Conservation (phyloP, 768 basidiomycete species). For the Tricholoma saponaceum region DNA sequence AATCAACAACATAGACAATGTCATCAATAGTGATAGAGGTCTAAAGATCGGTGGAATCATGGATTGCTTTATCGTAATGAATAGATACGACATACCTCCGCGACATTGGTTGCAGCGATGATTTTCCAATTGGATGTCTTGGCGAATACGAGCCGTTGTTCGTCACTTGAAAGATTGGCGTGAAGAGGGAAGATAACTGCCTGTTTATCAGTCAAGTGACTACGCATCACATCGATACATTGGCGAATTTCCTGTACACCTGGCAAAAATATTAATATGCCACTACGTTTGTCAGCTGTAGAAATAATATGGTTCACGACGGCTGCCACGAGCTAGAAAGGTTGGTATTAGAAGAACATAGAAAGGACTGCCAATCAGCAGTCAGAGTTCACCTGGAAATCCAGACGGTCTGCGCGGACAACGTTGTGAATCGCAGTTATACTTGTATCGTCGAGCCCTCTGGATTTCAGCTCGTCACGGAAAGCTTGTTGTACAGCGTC, state of each 20-base stretch:
- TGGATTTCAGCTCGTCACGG: constrained; percentile 42
- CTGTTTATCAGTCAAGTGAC: constrained; percentile 26
- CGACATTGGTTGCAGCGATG: constrained; percentile 88
- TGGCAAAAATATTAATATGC: constrained; percentile 85
- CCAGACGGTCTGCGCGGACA: constrained; percentile 58
- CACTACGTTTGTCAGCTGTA: constrained; percentile 46
- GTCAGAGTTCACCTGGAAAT: constrained; percentile 54
- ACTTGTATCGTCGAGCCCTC: constrained; percentile 48
- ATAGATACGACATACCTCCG: constrained; percentile 51
- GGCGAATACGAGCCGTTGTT: constrained; percentile 77
- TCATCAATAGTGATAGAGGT: constrained; percentile 93
- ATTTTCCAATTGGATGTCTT: constrained; percentile 70
- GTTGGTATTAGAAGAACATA: constrained; percentile 2
- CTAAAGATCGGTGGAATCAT: constrained; percentile 28
- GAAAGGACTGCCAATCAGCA: background rate
- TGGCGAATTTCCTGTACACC: constrained; percentile 86
- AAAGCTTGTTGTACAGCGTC: constrained; percentile 44
- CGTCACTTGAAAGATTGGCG: constrained; percentile 81
- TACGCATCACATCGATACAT: constrained; percentile 59
- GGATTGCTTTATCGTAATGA: background rate
- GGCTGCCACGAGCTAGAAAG: constrained; percentile 55
- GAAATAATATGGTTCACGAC: constrained; percentile 61
- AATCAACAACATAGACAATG: constrained; percentile 79
- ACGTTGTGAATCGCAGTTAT: constrained; percentile 59
- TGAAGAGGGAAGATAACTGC: constrained; percentile 75